Base-by-base conservation (phyloP, 352 stramenopile genomes). In the Thraustotheca clavata region DNA sequence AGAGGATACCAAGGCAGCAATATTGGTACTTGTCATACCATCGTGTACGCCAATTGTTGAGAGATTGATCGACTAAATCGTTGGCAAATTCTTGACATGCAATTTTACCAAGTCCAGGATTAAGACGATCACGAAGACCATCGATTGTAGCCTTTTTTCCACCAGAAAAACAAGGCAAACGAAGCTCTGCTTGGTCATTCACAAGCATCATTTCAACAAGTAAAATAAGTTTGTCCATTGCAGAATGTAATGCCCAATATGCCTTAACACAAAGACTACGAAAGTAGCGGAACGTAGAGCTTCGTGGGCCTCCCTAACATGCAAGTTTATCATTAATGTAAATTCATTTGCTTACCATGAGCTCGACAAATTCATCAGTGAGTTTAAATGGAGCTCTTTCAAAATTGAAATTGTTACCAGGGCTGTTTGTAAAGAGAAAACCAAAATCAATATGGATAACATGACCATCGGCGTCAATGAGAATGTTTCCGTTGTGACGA, bases 401-500 rank as follows among this genome's bases (percentile, higher is more conserved):
- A 62, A 95, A 95, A 32, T 78, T 77, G 31, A 77, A 74, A 59
- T 95, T 90, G 66, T 84, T 86, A 7, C 96, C 96, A 34, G 98
- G 98, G 34, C 91, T 98, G 79, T 98, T 98, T 48, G 87, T 91
- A 34, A 99, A 91, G 66, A 98, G 80, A 69, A 94, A 95, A 18
- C 67, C 70, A 67, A 73, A 80, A 69, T 96, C 87, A 59, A 96
- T 95, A 60, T 96, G 87, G 46, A 94, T 80, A 32, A 95, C 69
- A 69, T 92, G 83, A 8, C 87, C 87, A 57, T 79, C 76, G 52
- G 85, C 89, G 61, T 89, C 79, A 0, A 96, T 59, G 9, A 96
- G 70, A 68, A 96, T 91, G 57, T 96, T 96, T 24, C 87, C 87
- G 70, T 96, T 96, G 73, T 96, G 87, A 33, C 87, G 63, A 62